Percentiles rank a stretch among this genome's conserved stretches.
Evolutionary conservation across 225 moss, liverwort and hornwort genomes (phyloP).

Genomic region (Polytrichum commune): DNA sequence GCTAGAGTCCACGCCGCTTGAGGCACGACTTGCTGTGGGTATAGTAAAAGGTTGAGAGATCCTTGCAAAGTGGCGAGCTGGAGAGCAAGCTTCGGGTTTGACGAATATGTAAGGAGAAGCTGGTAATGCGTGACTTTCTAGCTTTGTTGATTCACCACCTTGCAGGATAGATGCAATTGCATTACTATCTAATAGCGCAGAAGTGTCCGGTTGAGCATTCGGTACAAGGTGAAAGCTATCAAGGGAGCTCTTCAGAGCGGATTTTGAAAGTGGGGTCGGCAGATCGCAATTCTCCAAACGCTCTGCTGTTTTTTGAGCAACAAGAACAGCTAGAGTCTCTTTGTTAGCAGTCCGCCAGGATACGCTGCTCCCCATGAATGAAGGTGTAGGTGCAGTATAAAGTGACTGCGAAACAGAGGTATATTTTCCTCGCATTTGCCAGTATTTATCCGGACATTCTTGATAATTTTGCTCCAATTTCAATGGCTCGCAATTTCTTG

Average conservation of each 20-base stretch:
- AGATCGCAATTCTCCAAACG: constrained; percentile 52
- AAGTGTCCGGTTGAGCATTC: constrained; percentile 17
- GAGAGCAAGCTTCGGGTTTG: constrained; percentile 19
- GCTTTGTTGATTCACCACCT: constrained; percentile 43
- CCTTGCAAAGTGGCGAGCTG: constrained; percentile 21
- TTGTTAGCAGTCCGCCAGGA: constrained; percentile 55
- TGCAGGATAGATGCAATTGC: constrained; percentile 41
- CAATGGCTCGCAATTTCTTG: constrained; percentile 1
- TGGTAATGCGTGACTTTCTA: constrained; percentile 30
- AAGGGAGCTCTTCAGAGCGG: constrained; percentile 27
- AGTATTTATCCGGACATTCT: constrained; percentile 11
- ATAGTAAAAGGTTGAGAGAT: constrained; percentile 53
- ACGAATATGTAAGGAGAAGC: constrained; percentile 31
- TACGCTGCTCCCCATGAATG: constrained; percentile 20
- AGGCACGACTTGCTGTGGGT: constrained; percentile 27
- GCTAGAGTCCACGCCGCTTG: constrained; percentile 19
- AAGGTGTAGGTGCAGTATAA: constrained; percentile 12
- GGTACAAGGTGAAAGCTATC: constrained; percentile 31
- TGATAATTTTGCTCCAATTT: constrained; percentile 4
- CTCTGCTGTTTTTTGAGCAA: constrained; percentile 46
- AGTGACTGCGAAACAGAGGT: constrained; percentile 15
- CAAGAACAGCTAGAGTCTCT: constrained; percentile 39
- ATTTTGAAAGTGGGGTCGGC: constrained; percentile 42
- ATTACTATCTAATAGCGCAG: constrained; percentile 30
- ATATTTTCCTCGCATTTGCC: constrained; percentile 6